phyloP scores from a whole-genome alignment of 2,329 filamentous ascomycete genomes.

The Scolecobasidium constrictum region DNA sequence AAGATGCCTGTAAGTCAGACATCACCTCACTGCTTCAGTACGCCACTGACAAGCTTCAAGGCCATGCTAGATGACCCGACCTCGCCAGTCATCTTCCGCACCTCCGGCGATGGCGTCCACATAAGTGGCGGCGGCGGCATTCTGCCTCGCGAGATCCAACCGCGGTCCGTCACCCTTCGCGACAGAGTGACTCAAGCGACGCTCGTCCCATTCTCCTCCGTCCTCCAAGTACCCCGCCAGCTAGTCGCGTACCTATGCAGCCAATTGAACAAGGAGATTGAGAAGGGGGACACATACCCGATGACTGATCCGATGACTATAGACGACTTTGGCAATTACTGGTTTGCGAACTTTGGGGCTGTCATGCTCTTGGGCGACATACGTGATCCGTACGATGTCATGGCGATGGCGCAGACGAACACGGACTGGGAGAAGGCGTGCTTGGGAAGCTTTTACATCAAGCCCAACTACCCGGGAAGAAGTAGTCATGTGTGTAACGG shows the following conservation, averaged over 20 bases:
- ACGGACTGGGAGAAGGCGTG: slow-evolving; percentile 69
- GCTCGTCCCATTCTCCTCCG: slow-evolving; percentile 70
- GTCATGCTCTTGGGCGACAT: slow-evolving; percentile 78
- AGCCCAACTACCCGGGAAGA: slow-evolving; percentile 84
- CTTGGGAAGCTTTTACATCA: slow-evolving; percentile 86
- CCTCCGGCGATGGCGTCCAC: slow-evolving; percentile 52
- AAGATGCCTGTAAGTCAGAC: slow-evolving; percentile 3
- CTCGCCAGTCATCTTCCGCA: slow-evolving; percentile 57
- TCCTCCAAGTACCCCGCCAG: slow-evolving; percentile 61
- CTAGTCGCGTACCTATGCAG: slow-evolving; percentile 69
- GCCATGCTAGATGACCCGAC: slow-evolving; percentile 70
- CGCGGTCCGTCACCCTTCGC: slow-evolving; percentile 69
- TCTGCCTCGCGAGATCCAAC: slow-evolving; percentile 58
- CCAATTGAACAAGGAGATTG: slow-evolving; percentile 81
- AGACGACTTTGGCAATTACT: slow-evolving; percentile 70
- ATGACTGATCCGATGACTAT: slow-evolving; percentile 68
- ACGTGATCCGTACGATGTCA: slow-evolving; percentile 43
- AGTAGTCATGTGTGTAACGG: slow-evolving; percentile 79
- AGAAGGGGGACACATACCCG: slow-evolving; percentile 84
- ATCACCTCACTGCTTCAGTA: not conserved
- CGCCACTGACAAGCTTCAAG: slow-evolving; percentile 17
- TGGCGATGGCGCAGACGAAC: not conserved
- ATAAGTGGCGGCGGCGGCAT: slow-evolving; percentile 42
- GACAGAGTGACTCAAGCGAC: slow-evolving; percentile 78
- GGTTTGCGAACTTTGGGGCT: slow-evolving; percentile 84